Evolutionary conservation across 2,329 filamentous ascomycete species (phyloP), one percentile per base, ranked within the genome.

Genomic region (Acrocalymma vagum): DNA sequence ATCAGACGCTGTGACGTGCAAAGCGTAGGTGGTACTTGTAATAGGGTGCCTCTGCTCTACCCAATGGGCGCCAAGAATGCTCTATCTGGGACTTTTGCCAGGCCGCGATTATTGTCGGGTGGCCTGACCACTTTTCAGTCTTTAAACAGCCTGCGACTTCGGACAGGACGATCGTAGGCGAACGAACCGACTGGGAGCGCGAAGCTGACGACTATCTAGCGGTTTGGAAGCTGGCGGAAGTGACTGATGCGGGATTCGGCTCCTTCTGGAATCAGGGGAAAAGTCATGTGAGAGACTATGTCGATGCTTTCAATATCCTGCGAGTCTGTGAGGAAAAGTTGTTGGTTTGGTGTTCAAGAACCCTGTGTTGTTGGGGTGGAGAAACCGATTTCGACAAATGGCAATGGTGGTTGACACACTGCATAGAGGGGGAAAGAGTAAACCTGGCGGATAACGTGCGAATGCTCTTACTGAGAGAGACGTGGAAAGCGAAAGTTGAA

Each of bases 221-320:
- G n/a, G n/a, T n/a, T 62, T 60, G 61, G 51, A 61, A 56, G 53
- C 53, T 60, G 55, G 48, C 61, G 49, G 53, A n/a, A 58, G 49
- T 58, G 59, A 59, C 63, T 61, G 58, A 62, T 63, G 60, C 46
- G 58, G 56, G 58, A 61, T 60, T 48, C 48, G 55, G n/a, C 57
- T 63, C 54, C 52, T 67, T 58, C 50, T 61, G 62, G 50, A 60
- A 59, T 52, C 58, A 63, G 62, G 48, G 58, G 42, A 45, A 66
- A 67, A 65, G 62, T 61, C 64, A 67, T 68, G 59, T 63, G 60
- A 58, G n/a, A n/a, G 59, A 65, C 63, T 63, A 67, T 64, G 53
- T 62, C 58, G 52, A 69, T 70, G 65, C 60, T 68, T n/a, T n/a
- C 51, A 53, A 63, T 67, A 69, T 67, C 45, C 54, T 54, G 53